Evolutionary conservation across 2,329 filamentous ascomycete species (phyloP).

Genomic region (Penicillium thymicola): DNA sequence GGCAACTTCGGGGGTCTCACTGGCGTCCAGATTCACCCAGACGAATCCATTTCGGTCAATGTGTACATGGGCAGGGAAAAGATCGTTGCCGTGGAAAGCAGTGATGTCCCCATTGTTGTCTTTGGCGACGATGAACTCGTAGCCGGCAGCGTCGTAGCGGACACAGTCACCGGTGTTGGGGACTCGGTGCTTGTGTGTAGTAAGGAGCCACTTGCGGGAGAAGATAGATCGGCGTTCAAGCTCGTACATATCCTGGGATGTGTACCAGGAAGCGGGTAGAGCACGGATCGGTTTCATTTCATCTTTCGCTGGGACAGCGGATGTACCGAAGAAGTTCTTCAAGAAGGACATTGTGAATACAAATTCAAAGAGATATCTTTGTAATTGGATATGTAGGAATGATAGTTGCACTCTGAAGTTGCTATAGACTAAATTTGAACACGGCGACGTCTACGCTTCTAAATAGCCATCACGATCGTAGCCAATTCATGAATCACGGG

Average conservation of each 20-base stretch:
- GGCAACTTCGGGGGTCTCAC: conserved; percentile 45
- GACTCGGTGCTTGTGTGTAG: conserved; percentile 45
- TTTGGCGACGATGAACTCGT: conserved; percentile 51
- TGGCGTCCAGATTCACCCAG: conserved; percentile 57
- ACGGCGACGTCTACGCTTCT: conserved; percentile 14
- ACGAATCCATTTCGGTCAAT: conserved; percentile 56
- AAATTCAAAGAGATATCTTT: not conserved
- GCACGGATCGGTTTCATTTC: conserved; percentile 39
- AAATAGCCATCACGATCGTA: conserved; percentile 18
- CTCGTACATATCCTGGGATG: conserved; percentile 47
- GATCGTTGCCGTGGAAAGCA: conserved; percentile 48
- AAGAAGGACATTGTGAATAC: conserved; percentile 27
- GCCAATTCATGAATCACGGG: conserved; percentile 10
- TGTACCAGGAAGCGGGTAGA: conserved; percentile 53
- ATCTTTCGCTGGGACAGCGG: conserved; percentile 19
- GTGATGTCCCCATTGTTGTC: conserved; percentile 54
- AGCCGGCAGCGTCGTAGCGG: conserved; percentile 53
- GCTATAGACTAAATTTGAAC: conserved; percentile 11
- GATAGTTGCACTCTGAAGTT: conserved; percentile 4
- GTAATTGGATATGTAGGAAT: not conserved
- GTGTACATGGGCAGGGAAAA: conserved; percentile 54
- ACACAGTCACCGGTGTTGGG: conserved; percentile 55
- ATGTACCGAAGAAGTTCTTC: conserved; percentile 29
- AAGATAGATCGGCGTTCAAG: conserved; percentile 58
- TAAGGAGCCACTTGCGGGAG: conserved; percentile 51